phyloP scores from a whole-genome alignment of 139 green algal species.

The Chlorella sorokiniana region DNA sequence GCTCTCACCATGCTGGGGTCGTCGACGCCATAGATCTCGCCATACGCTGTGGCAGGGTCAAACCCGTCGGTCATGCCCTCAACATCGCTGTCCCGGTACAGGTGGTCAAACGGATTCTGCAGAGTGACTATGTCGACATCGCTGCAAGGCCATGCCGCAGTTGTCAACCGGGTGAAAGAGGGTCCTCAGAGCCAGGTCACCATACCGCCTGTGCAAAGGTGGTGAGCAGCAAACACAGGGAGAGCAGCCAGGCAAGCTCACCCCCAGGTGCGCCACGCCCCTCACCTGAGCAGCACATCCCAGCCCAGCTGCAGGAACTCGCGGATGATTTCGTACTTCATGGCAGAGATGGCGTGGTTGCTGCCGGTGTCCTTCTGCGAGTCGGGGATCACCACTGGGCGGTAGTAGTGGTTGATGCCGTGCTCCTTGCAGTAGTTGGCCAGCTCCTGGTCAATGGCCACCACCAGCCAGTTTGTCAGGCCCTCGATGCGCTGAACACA shows the following conservation, averaged over 20 bases:
- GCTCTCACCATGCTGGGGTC: constrained; percentile 77
- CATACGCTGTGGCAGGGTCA: constrained; percentile 86
- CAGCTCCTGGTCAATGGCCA: constrained; percentile 89
- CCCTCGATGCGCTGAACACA: constrained; percentile 42
- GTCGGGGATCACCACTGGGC: constrained; percentile 49
- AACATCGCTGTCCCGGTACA: constrained; percentile 80
- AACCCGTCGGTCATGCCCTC: constrained; percentile 73
- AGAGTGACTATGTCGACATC: constrained; percentile 90
- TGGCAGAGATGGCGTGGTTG: constrained; percentile 79
- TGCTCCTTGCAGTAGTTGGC: constrained; percentile 41
- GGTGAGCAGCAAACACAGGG: neutral
- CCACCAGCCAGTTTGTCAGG: constrained; percentile 84
- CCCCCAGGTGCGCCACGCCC: neutral
- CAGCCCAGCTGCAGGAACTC: constrained; percentile 91
- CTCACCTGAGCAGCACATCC: constrained; percentile 80
- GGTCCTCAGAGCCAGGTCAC: neutral
- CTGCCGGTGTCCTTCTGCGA: constrained; percentile 66
- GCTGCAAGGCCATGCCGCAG: constrained; percentile 26
- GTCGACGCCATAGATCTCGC: constrained; percentile 85
- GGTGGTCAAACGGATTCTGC: constrained; percentile 66
- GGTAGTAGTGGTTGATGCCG: constrained; percentile 52
- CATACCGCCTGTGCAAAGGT: too few relatives aligned
- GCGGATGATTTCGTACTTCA: constrained; percentile 92
- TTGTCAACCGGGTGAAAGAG: neutral
- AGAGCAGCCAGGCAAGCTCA: neutral